These are phyloP conservation scores for Lithospermum erythrorhizon DNA, from an alignment of 257 asterid species.

Conservation along the genomic window DNA sequence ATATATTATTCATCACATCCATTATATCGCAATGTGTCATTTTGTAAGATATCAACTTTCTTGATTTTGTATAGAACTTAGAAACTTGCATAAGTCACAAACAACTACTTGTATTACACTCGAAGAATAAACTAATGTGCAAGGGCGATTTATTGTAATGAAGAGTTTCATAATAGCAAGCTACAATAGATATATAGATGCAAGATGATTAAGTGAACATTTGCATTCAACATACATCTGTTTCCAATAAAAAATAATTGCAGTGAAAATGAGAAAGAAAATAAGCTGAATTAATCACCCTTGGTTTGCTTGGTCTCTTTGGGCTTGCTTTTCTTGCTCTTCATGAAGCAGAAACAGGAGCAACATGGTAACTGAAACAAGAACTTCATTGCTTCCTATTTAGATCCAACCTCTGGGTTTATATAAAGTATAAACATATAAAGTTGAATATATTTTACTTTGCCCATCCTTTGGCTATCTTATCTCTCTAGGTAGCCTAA, in stretches of 20 bases:
- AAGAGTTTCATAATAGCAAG: too few species aligned
- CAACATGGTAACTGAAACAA: slow-evolving; percentile 25
- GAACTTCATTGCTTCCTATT: slow-evolving; percentile 15
- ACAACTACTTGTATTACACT: too few species aligned
- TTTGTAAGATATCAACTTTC: too few species aligned
- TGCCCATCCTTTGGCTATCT: background rate
- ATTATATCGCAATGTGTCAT: too few species aligned
- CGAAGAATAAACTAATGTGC: too few species aligned
- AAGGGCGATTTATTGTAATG: too few species aligned
- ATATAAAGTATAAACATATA: too few species aligned
- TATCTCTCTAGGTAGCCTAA: background rate
- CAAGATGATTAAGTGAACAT: background rate
- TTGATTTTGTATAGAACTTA: too few species aligned
- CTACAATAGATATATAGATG: too few species aligned
- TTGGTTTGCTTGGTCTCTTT: background rate
- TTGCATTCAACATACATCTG: background rate
- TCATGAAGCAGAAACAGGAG: slow-evolving; percentile 27
- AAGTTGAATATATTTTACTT: background rate
- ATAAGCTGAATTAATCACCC: background rate
- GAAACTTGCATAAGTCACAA: too few species aligned
- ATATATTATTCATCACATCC: too few species aligned
- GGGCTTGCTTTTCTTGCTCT: slow-evolving; percentile 16
- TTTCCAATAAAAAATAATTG: background rate
- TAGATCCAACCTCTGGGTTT: too few species aligned
- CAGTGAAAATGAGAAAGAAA: background rate